Evolutionary conservation across 208 protist genomes (phyloP), one percentile per base, ranked within the genome.

Genomic region (Phytomonas francai): DNA sequence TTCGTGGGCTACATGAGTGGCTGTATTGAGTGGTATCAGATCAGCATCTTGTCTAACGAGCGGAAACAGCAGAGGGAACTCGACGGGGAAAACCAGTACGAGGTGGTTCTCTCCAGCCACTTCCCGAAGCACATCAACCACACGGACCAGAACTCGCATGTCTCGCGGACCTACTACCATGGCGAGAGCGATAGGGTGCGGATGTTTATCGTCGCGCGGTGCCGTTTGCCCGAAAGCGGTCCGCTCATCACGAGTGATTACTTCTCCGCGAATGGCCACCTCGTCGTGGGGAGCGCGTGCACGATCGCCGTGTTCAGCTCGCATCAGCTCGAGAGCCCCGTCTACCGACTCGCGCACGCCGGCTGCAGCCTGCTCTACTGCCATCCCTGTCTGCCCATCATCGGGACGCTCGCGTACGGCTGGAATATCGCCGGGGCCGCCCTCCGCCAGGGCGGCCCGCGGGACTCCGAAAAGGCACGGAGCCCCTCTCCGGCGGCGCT

Each of bases 21-120:
- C 3, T 57, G 72, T 0, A 77, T 91, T 39, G 84, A 92, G 68
- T 95, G 89, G 89, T 95, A 88, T 74, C 62, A 78, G 33, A 82
- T 94, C 7, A 76, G 70, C 54, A 68, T 83, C n/a, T 77, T 73
- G 16, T 30, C 63, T 4, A 49, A 79, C 22, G 74, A 69, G 32
- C 61, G 58, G 32, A 70, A 83, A 45, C 66, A 72, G 65, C 39
- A 65, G 7, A 59, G 34, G 11, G 39, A 65, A 7, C 3, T 25
- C 39, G 25, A 59, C 11, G 32, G 57, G 7, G 61, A 65, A 7
- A 11, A 59, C 32, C 25, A 65, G 3, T 25, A 39, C 34, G 34
- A 39, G 34, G 34, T 39, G 34, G 34, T 39, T 3, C 34, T 39
- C 34, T 39, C 34, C 34, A 39, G 9, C 34, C 34, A 39, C 34